Conservation (phyloP, 2,329 filamentous ascomycete genomes). For the Aureobasidium sp. region DNA sequence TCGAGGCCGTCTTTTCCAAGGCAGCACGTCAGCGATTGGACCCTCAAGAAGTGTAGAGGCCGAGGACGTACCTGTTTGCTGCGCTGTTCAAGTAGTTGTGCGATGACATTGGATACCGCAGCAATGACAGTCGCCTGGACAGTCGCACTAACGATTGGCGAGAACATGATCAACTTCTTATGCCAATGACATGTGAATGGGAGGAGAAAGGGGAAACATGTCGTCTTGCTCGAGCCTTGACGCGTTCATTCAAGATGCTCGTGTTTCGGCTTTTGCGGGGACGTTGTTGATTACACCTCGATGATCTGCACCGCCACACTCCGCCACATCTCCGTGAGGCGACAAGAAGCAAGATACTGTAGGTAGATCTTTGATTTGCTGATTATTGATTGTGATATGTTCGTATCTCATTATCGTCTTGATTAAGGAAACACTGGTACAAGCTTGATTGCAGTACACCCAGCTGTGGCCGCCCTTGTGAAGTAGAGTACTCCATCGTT, state of each 20-base stretch:
- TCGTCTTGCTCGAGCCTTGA: background rate
- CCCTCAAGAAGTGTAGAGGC: too few relatives aligned
- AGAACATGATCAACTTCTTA: slow-evolving; percentile 24
- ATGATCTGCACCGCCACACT: slow-evolving; percentile 3
- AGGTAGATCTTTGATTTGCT: background rate
- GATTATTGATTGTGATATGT: background rate
- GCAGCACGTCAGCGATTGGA: background rate
- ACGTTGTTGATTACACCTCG: background rate
- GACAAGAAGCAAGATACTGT: background rate
- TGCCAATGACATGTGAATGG: background rate
- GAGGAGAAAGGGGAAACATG: slow-evolving; percentile 20
- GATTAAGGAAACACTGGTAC: background rate
- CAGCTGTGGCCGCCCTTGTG: background rate
- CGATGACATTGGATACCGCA: slow-evolving; percentile 61
- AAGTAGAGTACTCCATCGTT: background rate
- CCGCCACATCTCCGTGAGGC: background rate
- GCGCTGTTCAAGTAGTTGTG: slow-evolving; percentile 51
- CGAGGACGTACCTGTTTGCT: background rate
- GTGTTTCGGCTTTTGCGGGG: background rate
- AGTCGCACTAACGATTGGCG: slow-evolving; percentile 46
- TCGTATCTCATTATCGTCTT: background rate
- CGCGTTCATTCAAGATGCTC: background rate
- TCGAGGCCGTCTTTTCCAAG: slow-evolving; percentile 30
- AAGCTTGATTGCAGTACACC: background rate
- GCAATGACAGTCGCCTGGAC: slow-evolving; percentile 57